Base-by-base conservation (phyloP, 2,329 filamentous ascomycete genomes). In the Alternaria triticina region DNA sequence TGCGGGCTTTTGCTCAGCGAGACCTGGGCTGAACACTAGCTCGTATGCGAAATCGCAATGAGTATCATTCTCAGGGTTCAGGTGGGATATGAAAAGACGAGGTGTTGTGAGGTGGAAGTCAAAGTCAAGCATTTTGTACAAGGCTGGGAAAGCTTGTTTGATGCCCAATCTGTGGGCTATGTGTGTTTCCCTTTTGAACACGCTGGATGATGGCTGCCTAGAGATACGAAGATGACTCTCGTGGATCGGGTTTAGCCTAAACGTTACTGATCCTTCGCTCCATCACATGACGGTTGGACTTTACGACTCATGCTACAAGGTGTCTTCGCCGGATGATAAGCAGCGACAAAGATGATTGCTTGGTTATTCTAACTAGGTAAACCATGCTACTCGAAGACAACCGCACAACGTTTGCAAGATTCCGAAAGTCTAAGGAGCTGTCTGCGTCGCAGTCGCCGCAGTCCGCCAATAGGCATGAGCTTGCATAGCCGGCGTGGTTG, bases 91-190 rank as follows among this genome's bases (percentile, higher is more conserved):
- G 40, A 65, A 57, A 6, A 74, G 62, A 10, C 71, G 71, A 3
- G 88, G 88, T 0, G 83, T 87, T 0, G 89, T 91, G 75, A 70
- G 79, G 3, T 91, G 87, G 85, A 91, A 91, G 77, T 89, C 83
- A 82, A 80, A 71, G 15, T 92, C 91, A 80, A 81, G 89, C 5
- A 76, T 77, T 11, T 52, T 65, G 49, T 10, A 13, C 1, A 23
- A 52, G 28, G 23, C n/a, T 30, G 17, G 22, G 52, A 6, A 25
- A 17, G 27, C 15, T 36, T 22, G 7, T 17, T 54, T 11, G 22
- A 20, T 15, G 17, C 4, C 47, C 47, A 23, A 46, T n/a, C 8
- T 46, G 20, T n/a, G 13, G 13, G 44, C 44, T 46, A 4, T 8
- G 7, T 23, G 20, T 7, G 12, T 23, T 13, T 51, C 10, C 5